Evolutionary conservation across 352 stramenopile genomes (phyloP), one percentile per base, ranked within the genome.

Genomic region (Pythium diclinum): DNA sequence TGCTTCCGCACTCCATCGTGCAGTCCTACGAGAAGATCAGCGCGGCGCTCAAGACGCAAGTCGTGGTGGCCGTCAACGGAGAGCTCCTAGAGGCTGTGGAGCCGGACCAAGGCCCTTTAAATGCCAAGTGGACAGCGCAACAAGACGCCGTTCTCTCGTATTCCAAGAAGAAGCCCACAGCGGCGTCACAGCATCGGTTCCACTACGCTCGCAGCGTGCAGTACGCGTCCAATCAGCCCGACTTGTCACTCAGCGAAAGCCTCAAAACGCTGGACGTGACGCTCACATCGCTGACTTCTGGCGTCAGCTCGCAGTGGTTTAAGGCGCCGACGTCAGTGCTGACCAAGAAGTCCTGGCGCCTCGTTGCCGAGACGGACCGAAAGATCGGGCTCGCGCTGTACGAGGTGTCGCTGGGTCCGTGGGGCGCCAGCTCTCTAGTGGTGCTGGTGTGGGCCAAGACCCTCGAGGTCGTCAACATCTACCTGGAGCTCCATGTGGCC

Each of bases 331-430:
- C 67, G 0, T 7, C 38, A n/a, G 11, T 38, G 14, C 56, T 63
- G 2, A 67, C 63, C 3, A 56, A 61, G 11, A 75, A 75, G 21
- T 48, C 71, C 17, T 89, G 77, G 81, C 67, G 44, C 5, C 51
- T 87, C 16, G 56, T 83, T 2, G 63, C 68, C 0, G 73, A 83
- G 56, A 74, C 72, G 3, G 73, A 77, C 32, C 40, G 61, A 36
- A 79, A 75, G 10, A 61, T 88, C 16, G 78, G 75, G 0, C 59
- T 89, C 21, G 73, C 77, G 17, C 56, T 89, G 23, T 89, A 89
- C 54, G 77, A 82, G 40, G 8, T 88, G 6, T 23, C 74, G 14
- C 40, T 89, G 0, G 77, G 67, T 2, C 63, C 69, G 33, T 84
- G 65, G 74, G 19, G 56, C 25, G 48, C 71, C 16, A 88, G 81